Percentiles rank a stretch among this genome's conserved stretches.
These are phyloP conservation scores for Talaromyces sp. DNA, from an alignment of 2,329 filamentous ascomycete species.

Conservation along the genomic window DNA sequence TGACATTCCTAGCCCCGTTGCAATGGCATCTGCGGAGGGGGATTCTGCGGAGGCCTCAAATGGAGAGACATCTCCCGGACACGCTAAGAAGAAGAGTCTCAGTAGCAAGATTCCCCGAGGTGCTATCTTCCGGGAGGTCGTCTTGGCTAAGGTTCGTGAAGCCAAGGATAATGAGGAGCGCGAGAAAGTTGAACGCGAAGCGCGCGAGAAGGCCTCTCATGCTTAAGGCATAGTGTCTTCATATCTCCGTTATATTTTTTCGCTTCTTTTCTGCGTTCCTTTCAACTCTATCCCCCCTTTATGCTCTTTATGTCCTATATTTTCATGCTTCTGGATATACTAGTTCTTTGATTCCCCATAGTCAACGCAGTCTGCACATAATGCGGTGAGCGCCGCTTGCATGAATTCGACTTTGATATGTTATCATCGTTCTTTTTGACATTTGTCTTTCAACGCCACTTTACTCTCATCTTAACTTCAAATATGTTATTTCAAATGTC, in stretches of 20 bases:
- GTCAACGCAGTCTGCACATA: conserved; percentile 19
- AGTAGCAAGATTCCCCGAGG: conserved; percentile 60
- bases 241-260: background rate
- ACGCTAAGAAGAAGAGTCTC: conserved; percentile 55
- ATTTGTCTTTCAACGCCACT: no score
- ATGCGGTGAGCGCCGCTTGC: background rate
- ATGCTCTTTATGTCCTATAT: conserved; percentile 19
- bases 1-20: conserved; percentile 61
- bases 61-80: conserved; percentile 20
- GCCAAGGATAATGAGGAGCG: conserved; percentile 84
- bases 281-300: background rate
- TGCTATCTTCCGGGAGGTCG: conserved; percentile 90
- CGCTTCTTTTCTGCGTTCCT: background rate
- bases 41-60: conserved; percentile 19
- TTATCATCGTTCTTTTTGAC: background rate
- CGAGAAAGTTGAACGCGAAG: conserved; percentile 66
- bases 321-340: conserved; percentile 31
- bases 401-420: background rate
- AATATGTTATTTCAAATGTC: no score
- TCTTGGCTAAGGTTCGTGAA: conserved; percentile 89
- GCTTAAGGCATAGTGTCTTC: conserved; percentile 10
- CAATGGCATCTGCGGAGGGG: conserved; percentile 60
- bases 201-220: conserved; percentile 43
- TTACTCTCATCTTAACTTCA: no score
- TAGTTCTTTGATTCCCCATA: conserved; percentile 37